phyloP scores from a whole-genome alignment of 495 filamentous ascomycete genomes.

The Beverwykella pulmonaria region DNA sequence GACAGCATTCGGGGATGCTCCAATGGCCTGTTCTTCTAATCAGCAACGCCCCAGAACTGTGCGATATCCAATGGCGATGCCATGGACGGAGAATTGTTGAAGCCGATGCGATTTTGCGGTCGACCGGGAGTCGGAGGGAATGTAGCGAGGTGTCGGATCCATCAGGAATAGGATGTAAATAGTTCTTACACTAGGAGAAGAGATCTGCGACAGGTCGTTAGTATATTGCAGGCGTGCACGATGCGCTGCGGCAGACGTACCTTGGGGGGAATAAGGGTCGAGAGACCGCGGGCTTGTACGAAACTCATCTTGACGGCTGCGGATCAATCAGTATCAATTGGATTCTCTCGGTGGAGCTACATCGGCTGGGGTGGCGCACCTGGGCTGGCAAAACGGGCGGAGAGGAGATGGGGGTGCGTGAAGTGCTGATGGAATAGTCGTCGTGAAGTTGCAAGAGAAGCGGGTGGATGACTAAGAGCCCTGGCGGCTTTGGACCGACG shows the following conservation, averaged over 20 bases:
- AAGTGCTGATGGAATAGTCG: slow-evolving; percentile 14
- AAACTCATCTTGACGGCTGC: slow-evolving; percentile 78
- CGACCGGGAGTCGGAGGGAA: slow-evolving; percentile 12
- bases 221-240: slow-evolving; percentile 32
- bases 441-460: slow-evolving; percentile 4
- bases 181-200: slow-evolving; percentile 86
- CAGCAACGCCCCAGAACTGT: slow-evolving; percentile 10
- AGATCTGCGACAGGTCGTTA: slow-evolving; percentile 58
- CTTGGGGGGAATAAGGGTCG: slow-evolving; percentile 98
- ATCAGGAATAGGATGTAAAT: slow-evolving; percentile 21
- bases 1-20: slow-evolving; percentile 88
- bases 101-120: slow-evolving; percentile 22
- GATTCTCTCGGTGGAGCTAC: neutral
- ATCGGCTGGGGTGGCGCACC: slow-evolving; percentile 15
- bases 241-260: slow-evolving; percentile 54
- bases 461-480: neutral
- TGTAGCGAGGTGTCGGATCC: slow-evolving; percentile 14
- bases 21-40: slow-evolving; percentile 67
- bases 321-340: slow-evolving; percentile 31
- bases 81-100: neutral
- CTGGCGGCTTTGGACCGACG: neutral
- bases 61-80: neutral
- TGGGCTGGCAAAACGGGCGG: slow-evolving; percentile 33
- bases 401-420: slow-evolving; percentile 19
- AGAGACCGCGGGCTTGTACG: slow-evolving; percentile 84